phyloP scores from a whole-genome alignment of 306 rosid species.

The Castanea sativa region DNA sequence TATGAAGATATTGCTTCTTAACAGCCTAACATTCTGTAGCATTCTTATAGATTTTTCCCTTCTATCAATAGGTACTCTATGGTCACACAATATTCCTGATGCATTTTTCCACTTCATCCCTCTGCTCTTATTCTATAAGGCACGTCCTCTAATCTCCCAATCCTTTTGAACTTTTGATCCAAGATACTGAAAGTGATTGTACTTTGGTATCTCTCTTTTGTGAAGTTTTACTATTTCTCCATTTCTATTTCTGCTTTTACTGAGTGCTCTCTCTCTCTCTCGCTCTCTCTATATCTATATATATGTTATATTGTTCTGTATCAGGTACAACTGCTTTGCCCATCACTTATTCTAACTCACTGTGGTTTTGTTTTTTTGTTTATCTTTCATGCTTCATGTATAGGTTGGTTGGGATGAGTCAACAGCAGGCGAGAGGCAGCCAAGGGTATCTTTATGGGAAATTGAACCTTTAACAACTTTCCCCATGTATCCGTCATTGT shows the following conservation, averaged over 20 bases:
- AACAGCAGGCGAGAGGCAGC: conserved; percentile 84
- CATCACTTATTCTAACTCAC: not conserved
- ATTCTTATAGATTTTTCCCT: not conserved
- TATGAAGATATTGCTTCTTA: too few species aligned
- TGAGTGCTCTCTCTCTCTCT: too few species aligned
- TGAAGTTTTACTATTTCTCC: not conserved
- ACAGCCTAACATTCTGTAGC: not conserved
- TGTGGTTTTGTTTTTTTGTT: not conserved
- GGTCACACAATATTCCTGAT: not conserved
- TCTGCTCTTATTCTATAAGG: not conserved
- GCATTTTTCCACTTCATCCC: not conserved
- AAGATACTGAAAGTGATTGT: not conserved
- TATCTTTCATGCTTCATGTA: conserved; percentile 19
- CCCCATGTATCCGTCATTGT: conserved; percentile 87
- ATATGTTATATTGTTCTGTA: not conserved
- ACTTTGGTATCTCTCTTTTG: not conserved
- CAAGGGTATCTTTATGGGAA: conserved; percentile 88
- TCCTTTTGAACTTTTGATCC: not conserved
- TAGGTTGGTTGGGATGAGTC: conserved; percentile 97
- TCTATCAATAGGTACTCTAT: not conserved
- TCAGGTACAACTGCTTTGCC: not conserved
- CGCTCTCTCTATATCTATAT: too few species aligned
- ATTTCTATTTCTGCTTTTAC: not conserved
- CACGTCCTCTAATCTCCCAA: not conserved
- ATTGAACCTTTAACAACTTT: conserved; percentile 90